Evolutionary conservation across 257 asterid genomes (phyloP).

Genomic region (Linderniella brevidens): DNA sequence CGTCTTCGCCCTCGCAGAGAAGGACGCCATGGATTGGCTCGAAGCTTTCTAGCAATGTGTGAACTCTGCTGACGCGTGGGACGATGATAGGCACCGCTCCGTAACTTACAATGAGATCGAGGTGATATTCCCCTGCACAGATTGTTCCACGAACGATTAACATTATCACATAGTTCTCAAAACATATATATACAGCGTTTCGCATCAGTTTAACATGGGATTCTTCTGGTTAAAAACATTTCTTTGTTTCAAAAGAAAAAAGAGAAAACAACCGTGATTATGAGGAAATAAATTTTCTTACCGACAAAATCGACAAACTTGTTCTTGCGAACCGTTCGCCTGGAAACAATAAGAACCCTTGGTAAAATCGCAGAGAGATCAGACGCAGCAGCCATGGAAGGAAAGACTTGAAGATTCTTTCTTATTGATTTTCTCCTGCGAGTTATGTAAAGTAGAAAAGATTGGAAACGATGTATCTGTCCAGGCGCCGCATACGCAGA

Average conservation of each 20-base stretch:
- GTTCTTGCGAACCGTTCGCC: conserved; percentile 62
- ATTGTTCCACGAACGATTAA: background rate
- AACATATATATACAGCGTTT: background rate
- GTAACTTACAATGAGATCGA: conserved; percentile 60
- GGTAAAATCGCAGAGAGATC: conserved; percentile 54
- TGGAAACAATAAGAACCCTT: conserved; percentile 55
- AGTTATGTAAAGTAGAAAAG: too few relatives aligned
- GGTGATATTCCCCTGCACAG: conserved; percentile 62
- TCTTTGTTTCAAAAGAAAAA: background rate
- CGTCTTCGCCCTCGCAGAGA: conserved; percentile 84
- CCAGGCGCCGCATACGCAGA: too few relatives aligned
- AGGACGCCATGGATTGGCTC: conserved; percentile 88
- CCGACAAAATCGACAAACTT: conserved; percentile 72
- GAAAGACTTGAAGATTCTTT: too few relatives aligned
- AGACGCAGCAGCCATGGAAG: too few relatives aligned
- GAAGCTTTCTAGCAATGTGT: conserved; percentile 53
- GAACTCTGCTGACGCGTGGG: conserved; percentile 68
- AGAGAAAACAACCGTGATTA: too few relatives aligned
- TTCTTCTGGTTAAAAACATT: too few relatives aligned
- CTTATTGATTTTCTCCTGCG: too few relatives aligned
- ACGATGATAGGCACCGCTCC: conserved; percentile 77
- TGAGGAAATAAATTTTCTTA: conserved; percentile 7
- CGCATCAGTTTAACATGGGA: background rate
- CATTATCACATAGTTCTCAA: too few relatives aligned
- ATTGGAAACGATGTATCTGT: too few relatives aligned